These are phyloP conservation scores for Fistulinella prunicolor DNA, from an alignment of 768 basidiomycete species.

Conservation along the genomic window DNA sequence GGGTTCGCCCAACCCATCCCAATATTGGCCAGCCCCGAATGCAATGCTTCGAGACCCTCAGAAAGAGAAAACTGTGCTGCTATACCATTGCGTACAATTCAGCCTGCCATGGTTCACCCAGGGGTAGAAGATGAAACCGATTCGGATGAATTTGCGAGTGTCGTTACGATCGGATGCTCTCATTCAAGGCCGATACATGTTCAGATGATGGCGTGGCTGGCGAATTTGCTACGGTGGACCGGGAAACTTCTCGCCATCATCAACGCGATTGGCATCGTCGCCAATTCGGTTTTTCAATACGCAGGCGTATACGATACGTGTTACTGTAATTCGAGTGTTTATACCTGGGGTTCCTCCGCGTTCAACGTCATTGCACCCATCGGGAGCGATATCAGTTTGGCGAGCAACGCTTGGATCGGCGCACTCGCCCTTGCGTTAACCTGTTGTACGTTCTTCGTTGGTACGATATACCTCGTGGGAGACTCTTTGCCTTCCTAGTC, in stretches of 20 bases:
- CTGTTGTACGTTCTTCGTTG: conserved; percentile 25
- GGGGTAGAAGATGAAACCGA: not conserved
- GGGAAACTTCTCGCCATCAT: conserved; percentile 28
- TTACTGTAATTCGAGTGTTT: conserved; percentile 30
- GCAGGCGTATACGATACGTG: conserved; percentile 26
- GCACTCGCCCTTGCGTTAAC: conserved; percentile 31
- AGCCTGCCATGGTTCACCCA: too few species aligned
- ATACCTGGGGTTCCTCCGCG: conserved; percentile 17
- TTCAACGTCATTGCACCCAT: conserved; percentile 28
- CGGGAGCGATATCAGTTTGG: conserved; percentile 20
- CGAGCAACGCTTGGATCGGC: conserved; percentile 37
- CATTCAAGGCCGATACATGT: not conserved
- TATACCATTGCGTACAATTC: not conserved
- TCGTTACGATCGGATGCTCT: not conserved
- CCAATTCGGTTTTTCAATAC: conserved; percentile 30
- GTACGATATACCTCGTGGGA: conserved; percentile 27
- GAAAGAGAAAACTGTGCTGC: too few species aligned
- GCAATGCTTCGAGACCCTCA: too few species aligned
- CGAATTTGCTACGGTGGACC: conserved; percentile 23
- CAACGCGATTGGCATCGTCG: conserved; percentile 28
- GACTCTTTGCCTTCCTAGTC: conserved; percentile 18
- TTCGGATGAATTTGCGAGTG: not conserved
- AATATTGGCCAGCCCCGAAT: too few species aligned
- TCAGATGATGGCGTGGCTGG: not conserved
- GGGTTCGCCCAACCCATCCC: too few species aligned